Percentiles rank a stretch among this genome's conserved stretches.
These are phyloP conservation scores for Claviceps purpurea DNA, from an alignment of 2,329 filamentous ascomycete genomes.

Conservation along the genomic window DNA sequence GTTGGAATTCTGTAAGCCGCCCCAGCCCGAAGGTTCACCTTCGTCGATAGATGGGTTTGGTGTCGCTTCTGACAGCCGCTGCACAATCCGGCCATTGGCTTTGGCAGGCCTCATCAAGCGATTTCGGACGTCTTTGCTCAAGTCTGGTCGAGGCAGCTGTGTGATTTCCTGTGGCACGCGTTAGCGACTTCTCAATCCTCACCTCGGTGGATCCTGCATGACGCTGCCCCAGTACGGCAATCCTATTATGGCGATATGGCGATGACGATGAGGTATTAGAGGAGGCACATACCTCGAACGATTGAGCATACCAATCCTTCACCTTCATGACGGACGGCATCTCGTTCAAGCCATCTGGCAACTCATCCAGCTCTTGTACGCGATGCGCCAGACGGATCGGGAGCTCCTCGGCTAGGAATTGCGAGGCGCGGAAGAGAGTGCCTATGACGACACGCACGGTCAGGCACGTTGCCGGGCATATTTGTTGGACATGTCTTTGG, in stretches of 20 bases:
- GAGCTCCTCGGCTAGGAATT: slow-evolving; percentile 96
- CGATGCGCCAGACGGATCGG: slow-evolving; percentile 93
- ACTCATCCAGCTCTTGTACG: slow-evolving; percentile 80
- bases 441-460: slow-evolving; percentile 34
- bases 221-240: not conserved
- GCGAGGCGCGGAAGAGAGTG: slow-evolving; percentile 91
- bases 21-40: slow-evolving; percentile 61
- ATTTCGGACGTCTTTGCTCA: slow-evolving; percentile 63
- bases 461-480: slow-evolving; percentile 1
- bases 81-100: slow-evolving; percentile 42
- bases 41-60: slow-evolving; percentile 79
- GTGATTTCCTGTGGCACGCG: slow-evolving; percentile 67
- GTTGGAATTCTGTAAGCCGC: slow-evolving; percentile 27
- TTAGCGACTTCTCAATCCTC: slow-evolving; percentile 1
- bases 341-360: slow-evolving; percentile 91
- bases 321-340: slow-evolving; percentile 96
- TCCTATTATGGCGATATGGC: not conserved
- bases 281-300: slow-evolving; percentile 66
- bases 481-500: slow-evolving; percentile 33
- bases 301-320: slow-evolving; percentile 98
- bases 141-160: slow-evolving; percentile 61
- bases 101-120: slow-evolving; percentile 59
- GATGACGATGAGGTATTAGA: not conserved
- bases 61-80: slow-evolving; percentile 71
- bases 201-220: not conserved